A percentile compares a stretch with the other conserved stretches of the same genome.
phyloP scores from a whole-genome alignment of 2,329 filamentous ascomycete genomes.

The Aspergillus pseudoviridinutans region DNA sequence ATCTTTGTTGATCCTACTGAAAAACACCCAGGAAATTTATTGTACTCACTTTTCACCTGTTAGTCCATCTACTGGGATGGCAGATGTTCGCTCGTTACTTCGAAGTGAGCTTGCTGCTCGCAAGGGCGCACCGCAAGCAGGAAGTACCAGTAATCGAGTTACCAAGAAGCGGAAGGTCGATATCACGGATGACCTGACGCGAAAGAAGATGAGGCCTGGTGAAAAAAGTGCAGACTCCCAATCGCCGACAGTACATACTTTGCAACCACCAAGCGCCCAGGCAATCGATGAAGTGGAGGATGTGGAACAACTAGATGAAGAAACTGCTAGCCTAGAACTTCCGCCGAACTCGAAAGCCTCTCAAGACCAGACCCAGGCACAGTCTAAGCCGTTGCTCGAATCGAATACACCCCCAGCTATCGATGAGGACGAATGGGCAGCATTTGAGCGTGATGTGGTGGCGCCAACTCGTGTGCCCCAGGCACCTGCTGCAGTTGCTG shows the following conservation, averaged over 20 bases:
- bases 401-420: constrained; percentile 33
- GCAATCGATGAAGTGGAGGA: constrained; percentile 23
- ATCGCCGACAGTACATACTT: constrained; percentile 28
- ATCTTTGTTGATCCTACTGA: not conserved
- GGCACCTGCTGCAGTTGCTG: constrained; percentile 27
- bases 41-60: not conserved
- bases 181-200: constrained; percentile 34
- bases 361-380: constrained; percentile 7
- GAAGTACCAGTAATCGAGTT: constrained; percentile 31
- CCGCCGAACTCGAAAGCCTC: constrained; percentile 13
- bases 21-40: not conserved
- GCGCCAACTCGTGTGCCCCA: constrained; percentile 35
- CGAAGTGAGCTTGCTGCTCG: constrained; percentile 72
- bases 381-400: constrained; percentile 3
- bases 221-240: constrained; percentile 29
- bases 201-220: constrained; percentile 43
- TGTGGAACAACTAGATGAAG: constrained; percentile 23
- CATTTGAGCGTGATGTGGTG: constrained; percentile 79
- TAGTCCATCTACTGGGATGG: constrained; percentile 49
- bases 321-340: constrained; percentile 20
- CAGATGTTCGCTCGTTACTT: constrained; percentile 74
- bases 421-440: constrained; percentile 79
- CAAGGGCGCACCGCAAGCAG: constrained; percentile 60
- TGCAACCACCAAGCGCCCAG: constrained; percentile 20
- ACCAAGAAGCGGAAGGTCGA: constrained; percentile 56